Evolutionary conservation across 768 basidiomycete genomes (phyloP).

Genomic region (Dictyophora rubrovolvata): DNA sequence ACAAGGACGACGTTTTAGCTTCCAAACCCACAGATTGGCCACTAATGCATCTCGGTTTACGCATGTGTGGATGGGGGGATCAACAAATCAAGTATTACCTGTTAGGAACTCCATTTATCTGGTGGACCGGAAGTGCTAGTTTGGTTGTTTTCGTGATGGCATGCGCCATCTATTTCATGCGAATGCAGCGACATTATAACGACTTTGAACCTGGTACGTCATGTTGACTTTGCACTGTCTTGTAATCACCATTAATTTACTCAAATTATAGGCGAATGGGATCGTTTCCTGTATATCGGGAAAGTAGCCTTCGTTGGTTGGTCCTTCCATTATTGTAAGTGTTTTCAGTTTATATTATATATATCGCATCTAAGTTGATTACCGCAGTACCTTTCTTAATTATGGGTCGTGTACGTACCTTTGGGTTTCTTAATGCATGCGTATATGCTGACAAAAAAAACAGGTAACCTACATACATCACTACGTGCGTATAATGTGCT

Average conservation of each 20-base stretch:
- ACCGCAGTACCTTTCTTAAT: slow-evolving; percentile 82
- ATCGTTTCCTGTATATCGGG: slow-evolving; percentile 84
- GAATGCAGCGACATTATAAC: slow-evolving; percentile 78
- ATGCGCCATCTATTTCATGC: slow-evolving; percentile 61
- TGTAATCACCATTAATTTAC: slow-evolving; percentile 4
- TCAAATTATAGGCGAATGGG: slow-evolving; percentile 81
- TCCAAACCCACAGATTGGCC: slow-evolving; percentile 94
- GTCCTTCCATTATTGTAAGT: slow-evolving; percentile 80
- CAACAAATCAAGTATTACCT: slow-evolving; percentile 85
- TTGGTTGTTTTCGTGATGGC: slow-evolving; percentile 44
- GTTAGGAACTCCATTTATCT: slow-evolving; percentile 83
- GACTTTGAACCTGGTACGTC: slow-evolving; percentile 82
- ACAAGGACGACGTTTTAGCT: slow-evolving; percentile 97
- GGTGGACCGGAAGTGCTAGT: slow-evolving; percentile 74
- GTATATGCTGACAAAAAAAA: background rate
- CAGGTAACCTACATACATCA: slow-evolving; percentile 79
- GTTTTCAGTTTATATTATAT: background rate
- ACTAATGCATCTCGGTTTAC: slow-evolving; percentile 73
- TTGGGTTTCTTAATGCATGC: background rate
- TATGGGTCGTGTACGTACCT: slow-evolving; percentile 73
- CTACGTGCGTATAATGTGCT: slow-evolving; percentile 51
- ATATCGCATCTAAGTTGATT: slow-evolving; percentile 4
- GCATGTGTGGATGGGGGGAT: slow-evolving; percentile 98
- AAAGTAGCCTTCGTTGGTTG: slow-evolving; percentile 90
- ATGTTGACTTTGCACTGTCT: background rate